Base-by-base conservation (phyloP, 257 asterid species). In the Solanum ossicruentum region DNA sequence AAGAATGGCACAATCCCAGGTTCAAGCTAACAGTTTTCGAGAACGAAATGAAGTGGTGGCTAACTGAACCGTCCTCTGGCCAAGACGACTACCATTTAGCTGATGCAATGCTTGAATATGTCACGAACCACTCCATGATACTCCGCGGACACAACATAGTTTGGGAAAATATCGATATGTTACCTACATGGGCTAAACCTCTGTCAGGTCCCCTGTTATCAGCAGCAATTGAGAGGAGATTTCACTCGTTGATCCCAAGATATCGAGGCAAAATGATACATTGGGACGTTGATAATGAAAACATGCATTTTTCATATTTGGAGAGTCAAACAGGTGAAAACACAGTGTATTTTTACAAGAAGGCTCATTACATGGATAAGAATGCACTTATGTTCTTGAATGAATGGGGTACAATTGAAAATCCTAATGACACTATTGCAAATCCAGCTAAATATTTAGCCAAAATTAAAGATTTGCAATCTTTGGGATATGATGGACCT, bases 251-350 rank as follows among this genome's bases (percentile, higher is more conserved):
- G 23, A 51, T 89, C 21, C 78, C 51, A 10, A 73, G 87, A 58
- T 88, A 85, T 83, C 49, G n/a, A 21, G 86, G 84, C 6, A 70
- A 86, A 26, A 20, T 88, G 81, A 78, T 89, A 3, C 91, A 88
- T 28, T 89, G 91, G 92, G 91, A 89, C 73, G 90, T 89, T 12
- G 84, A 87, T 77, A 89, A 89, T 21, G 90, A 89, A 79, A 89
- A 86, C 66, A 52, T 89, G 32, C 89, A 85, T 73, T 36, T 43
- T 41, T 26, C 71, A 0, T 86, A 18, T 47, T 70, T 82, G 1
- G 85, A 80, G 8, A 55, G 49, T 1, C 86, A 51, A 10, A 41
- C 88, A 13, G 88, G 89, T 0, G 32, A 83, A 45, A 60, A 70
- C 10, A 60, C 84, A 5, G 43, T 82, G 1, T 12, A 15, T 36